phyloP scores from a whole-genome alignment of 495 filamentous ascomycete genomes.

The Tuber magnatum region DNA sequence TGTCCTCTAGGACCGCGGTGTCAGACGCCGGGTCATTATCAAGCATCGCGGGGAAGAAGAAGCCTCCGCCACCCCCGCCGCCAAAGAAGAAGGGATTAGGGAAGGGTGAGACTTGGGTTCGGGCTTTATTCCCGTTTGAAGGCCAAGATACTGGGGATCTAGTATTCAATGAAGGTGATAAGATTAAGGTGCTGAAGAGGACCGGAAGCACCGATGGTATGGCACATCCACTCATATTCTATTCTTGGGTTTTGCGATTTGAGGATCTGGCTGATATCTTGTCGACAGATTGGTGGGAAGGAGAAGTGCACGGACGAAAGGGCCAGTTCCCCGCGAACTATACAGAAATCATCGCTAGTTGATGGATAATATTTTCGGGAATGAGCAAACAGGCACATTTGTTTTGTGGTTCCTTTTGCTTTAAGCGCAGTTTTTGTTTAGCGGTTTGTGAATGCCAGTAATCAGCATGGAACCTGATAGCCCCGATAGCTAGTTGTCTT shows the following conservation, averaged over 20 bases:
- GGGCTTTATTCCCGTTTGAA: constrained; percentile 72
- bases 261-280: not conserved
- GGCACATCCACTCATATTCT: not conserved
- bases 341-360: constrained; percentile 45
- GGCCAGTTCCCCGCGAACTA: constrained; percentile 94
- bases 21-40: constrained; percentile 17
- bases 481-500: not conserved
- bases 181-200: constrained; percentile 74
- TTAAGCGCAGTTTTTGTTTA: not conserved
- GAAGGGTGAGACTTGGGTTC: constrained; percentile 57
- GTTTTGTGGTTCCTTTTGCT: constrained; percentile 2
- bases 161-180: constrained; percentile 73
- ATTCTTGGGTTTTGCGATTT: not conserved
- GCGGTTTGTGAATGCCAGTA: not conserved
- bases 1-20: constrained; percentile 39
- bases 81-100: constrained; percentile 50
- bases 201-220: constrained; percentile 65
- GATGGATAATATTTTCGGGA: constrained; percentile 14
- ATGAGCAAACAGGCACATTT: not conserved
- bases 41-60: constrained; percentile 52
- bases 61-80: constrained; percentile 63
- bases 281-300: constrained; percentile 85
- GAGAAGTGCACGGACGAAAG: constrained; percentile 64
- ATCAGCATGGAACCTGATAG: not conserved
- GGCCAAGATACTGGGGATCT: constrained; percentile 69